phyloP scores from a whole-genome alignment of 345 rosid genomes.

The Theobroma cacao region DNA sequence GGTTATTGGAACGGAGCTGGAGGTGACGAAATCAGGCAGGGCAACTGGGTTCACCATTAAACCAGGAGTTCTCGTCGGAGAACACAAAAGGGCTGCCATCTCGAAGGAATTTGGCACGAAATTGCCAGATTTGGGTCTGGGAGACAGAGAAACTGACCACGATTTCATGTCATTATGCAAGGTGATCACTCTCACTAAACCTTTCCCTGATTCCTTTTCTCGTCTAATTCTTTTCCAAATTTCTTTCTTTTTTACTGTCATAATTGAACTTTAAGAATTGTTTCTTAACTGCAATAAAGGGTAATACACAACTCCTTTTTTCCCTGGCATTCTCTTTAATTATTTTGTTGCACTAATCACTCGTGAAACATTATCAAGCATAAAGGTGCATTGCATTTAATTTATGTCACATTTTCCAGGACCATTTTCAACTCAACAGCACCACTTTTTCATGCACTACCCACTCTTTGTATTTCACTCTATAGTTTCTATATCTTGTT shows the following conservation, averaged over 20 bases:
- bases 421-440: neutral
- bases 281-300: neutral
- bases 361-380: neutral
- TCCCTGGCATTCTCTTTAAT: neutral
- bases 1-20: constrained; percentile 81
- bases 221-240: neutral
- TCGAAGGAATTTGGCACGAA: constrained; percentile 54
- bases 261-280: neutral
- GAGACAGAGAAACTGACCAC: constrained; percentile 68
- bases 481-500: neutral
- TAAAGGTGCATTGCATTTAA: neutral
- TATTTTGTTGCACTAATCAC: neutral
- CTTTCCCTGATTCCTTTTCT: neutral
- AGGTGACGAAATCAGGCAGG: constrained; percentile 64
- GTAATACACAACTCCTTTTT: neutral
- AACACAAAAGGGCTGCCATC: constrained; percentile 59
- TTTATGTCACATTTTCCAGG: neutral
- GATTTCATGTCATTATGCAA: constrained; percentile 91
- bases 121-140: constrained; percentile 81
- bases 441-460: constrained; percentile 10
- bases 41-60: constrained; percentile 72
- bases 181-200: constrained; percentile 45
- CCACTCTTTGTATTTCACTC: constrained; percentile 8
- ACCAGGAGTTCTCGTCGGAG: constrained; percentile 71
- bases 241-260: neutral